Evolutionary conservation across 2,329 filamentous ascomycete species (phyloP).

Genomic region (Sphaerulina musiva): DNA sequence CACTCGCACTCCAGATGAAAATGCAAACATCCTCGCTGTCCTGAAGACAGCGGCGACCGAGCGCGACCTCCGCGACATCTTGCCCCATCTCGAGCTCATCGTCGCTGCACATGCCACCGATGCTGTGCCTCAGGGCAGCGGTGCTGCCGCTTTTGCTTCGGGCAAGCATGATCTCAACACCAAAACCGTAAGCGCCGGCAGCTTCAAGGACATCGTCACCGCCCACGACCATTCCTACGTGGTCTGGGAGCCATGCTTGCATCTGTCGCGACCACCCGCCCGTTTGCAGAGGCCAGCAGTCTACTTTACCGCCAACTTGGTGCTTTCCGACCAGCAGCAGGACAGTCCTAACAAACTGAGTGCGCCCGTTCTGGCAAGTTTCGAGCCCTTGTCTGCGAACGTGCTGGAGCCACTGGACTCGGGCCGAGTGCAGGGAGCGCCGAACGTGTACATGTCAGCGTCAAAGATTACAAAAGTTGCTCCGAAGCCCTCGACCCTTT

Average conservation of each 20-base stretch:
- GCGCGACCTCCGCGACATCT: constrained; percentile 19
- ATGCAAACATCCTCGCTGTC: constrained; percentile 23
- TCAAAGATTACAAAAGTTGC: constrained; percentile 68
- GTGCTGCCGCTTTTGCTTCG: constrained; percentile 26
- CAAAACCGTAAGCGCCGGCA: constrained; percentile 10
- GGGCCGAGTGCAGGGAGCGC: constrained; percentile 45
- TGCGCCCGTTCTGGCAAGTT: constrained; percentile 63
- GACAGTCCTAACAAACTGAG: constrained; percentile 49
- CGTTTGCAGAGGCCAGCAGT: constrained; percentile 61
- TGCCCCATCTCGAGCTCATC: constrained; percentile 26
- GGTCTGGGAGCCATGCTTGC: constrained; percentile 27
- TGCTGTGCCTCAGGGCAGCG: constrained; percentile 28
- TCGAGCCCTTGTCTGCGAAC: constrained; percentile 64
- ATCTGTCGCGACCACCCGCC: constrained; percentile 43
- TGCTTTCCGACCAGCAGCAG: constrained; percentile 16
- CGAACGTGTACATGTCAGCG: constrained; percentile 63
- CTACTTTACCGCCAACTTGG: constrained; percentile 48
- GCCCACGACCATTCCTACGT: constrained; percentile 23
- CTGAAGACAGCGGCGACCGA: constrained; percentile 21
- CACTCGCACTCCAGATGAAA: constrained; percentile 23
- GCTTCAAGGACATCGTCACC: constrained; percentile 18
- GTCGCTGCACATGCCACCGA: constrained; percentile 31
- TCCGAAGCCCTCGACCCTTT: constrained; percentile 55
- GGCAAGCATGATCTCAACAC: constrained; percentile 30
- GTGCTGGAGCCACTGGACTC: constrained; percentile 66